Evolutionary conservation across 1,139 yeast genomes (phyloP), one percentile per base, ranked within the genome.

Genomic region (Sugiyamaella castrensis): DNA sequence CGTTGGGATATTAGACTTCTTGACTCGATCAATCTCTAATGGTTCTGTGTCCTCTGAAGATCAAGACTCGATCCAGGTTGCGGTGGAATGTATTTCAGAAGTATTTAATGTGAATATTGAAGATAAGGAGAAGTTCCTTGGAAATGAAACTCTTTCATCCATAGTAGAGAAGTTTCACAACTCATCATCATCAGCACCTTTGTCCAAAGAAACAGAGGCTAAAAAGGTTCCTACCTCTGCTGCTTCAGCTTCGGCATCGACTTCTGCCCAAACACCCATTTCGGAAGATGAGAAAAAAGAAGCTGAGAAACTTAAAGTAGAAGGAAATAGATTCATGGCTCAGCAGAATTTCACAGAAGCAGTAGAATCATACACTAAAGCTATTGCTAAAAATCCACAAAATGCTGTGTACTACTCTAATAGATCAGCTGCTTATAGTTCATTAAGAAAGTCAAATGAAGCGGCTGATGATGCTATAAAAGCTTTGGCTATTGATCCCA

Each of bases 401-500:
- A 89, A 89, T 66, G 91, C 89, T 12, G 87, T 94, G 27, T 94
- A 84, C 70, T 80, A 79, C 55, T 89, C 98, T 32, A 92, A 92
- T 73, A 81, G 99, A 66, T 98, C 99, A 13, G 98, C 99, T 43
- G 98, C 98, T 5, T 82, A 86, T 68, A 87, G 96, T 13, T 87
- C 96, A 8, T 66, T 79, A 40, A 77, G 82, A 53, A 75, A 87
- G 54, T 92, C 87, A 63, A 84, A 80, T 13, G 73, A 78, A 56
- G 98, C 99, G 1, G 80, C 86, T 40, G 73, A 71, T 39, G 99
- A 92, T 67, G 96, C 98, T 30, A 77, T 83, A 63, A 72, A 74
- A 52, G 96, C 98, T 37, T 81, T 88, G 52, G 77, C 79, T 54
- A 73, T 84, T 51, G 89, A 92, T 65, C 85, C 96, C 43, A 63